Percentiles rank a stretch among this genome's conserved stretches.
phyloP scores from a whole-genome alignment of 2,329 filamentous ascomycete genomes.

The Diaporthe velutina region DNA sequence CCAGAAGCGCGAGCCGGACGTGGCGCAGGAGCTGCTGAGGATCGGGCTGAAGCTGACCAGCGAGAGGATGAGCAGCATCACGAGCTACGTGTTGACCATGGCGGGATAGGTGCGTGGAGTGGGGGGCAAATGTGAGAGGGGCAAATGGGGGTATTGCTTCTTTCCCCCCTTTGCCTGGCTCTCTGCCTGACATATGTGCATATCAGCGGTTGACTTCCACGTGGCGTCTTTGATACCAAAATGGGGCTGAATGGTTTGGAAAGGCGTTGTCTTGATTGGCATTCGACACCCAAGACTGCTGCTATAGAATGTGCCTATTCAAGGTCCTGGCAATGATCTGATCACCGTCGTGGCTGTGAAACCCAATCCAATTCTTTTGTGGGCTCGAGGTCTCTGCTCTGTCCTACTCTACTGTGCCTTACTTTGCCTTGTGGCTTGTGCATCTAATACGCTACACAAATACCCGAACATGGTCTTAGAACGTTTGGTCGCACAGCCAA shows the following conservation, averaged over 20 bases:
- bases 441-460: neutral
- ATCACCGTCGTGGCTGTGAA: neutral
- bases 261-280: neutral
- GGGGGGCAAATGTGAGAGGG: neutral
- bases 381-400: neutral
- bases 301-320: neutral
- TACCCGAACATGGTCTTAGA: neutral
- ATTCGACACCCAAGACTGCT: neutral
- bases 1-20: constrained; percentile 79
- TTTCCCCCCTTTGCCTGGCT: neutral
- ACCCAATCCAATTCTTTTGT: neutral
- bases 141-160: neutral
- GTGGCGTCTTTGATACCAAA: constrained; percentile 24
- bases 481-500: constrained; percentile 1
- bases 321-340: neutral
- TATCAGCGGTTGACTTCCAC: constrained; percentile 11
- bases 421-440: neutral
- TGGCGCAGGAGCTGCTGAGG: constrained; percentile 86
- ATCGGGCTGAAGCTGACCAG: constrained; percentile 94
- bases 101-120: constrained; percentile 53
- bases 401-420: neutral
- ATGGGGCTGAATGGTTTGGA: constrained; percentile 4
- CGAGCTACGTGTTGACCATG: constrained; percentile 65
- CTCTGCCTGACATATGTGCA: constrained; percentile 3
- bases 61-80: constrained; percentile 85